A percentile compares a stretch with the other conserved stretches of the same genome.
Conservation (phyloP, 306 rosid genomes). For the Purshia tridentata region DNA sequence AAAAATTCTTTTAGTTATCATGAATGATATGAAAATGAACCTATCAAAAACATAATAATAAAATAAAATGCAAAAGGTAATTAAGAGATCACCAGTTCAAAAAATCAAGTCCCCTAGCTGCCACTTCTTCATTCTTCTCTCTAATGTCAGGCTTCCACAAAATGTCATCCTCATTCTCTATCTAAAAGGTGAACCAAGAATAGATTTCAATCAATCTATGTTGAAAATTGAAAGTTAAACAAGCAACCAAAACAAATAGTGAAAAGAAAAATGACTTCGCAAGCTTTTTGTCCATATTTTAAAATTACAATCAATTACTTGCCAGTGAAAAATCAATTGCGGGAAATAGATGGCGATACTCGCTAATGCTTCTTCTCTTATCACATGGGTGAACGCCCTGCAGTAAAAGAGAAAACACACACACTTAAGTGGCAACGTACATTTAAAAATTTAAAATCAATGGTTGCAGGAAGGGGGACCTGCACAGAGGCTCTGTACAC, state of each 20-base stretch:
- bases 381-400: constrained; percentile 96
- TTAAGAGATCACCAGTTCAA: constrained; percentile 59
- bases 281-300: constrained; percentile 11
- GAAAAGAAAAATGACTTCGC: not conserved
- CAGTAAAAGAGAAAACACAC: constrained; percentile 24
- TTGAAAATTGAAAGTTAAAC: constrained; percentile 17
- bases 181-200: constrained; percentile 42
- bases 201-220: constrained; percentile 21
- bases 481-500: not conserved
- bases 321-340: constrained; percentile 87
- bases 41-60: not conserved
- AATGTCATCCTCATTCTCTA: constrained; percentile 70
- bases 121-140: constrained; percentile 75
- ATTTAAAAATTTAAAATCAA: not conserved
- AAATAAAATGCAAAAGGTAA: not conserved
- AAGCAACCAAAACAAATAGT: constrained; percentile 23
- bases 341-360: constrained; percentile 75
- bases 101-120: constrained; percentile 76
- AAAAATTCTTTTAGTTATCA: not conserved
- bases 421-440: constrained; percentile 3
- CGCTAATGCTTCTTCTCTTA: constrained; percentile 76
- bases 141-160: constrained; percentile 76
- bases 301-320: constrained; percentile 32
- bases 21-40: not conserved
- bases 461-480: not conserved